Conservation (phyloP, 345 rosid species). For the thale cress (Arabidopsis thaliana) region TAIR10.1 NC_003071.7:13058501-13059000, state of each 20-base stretch:
- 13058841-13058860: conserved; percentile 57
- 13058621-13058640: conserved; percentile 68
- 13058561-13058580: conserved; percentile 51
- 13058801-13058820: neutral
- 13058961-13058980: conserved; percentile 32
- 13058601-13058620: conserved; percentile 56
- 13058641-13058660: conserved; percentile 52
- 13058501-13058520: conserved; percentile 60
- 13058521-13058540: conserved; percentile 51
- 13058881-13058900: conserved; percentile 77
- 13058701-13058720: neutral
- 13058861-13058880: conserved; percentile 73
- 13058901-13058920: conserved; percentile 78
- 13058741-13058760: conserved; percentile 81
- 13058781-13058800: neutral
- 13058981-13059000: neutral
- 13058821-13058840: neutral
- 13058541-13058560: conserved; percentile 65
- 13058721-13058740: conserved; percentile 88
- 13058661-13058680: neutral
- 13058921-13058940: conserved; percentile 81
- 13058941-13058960: conserved; percentile 90
- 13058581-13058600: conserved; percentile 61
- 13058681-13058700: neutral
- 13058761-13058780: conserved; percentile 65